Evolutionary conservation across 2,329 filamentous ascomycete species (phyloP).

Genomic region (Penicillium sp.): DNA sequence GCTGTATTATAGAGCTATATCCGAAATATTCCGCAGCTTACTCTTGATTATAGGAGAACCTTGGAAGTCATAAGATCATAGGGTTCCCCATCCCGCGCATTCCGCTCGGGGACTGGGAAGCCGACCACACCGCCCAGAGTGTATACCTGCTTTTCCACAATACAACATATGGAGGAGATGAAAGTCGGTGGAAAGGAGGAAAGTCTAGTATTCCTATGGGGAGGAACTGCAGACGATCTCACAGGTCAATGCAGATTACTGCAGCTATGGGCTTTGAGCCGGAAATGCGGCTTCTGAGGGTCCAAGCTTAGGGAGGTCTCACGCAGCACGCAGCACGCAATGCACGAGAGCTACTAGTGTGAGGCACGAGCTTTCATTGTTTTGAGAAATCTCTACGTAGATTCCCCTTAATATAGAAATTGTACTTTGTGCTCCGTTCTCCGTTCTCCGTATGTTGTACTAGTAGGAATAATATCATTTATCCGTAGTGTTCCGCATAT

Average conservation of each 20-base stretch:
- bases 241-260: not conserved
- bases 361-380: constrained; percentile 3
- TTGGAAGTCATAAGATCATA: not conserved
- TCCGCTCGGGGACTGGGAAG: constrained; percentile 1
- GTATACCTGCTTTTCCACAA: not conserved
- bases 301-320: not conserved
- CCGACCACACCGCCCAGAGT: not conserved
- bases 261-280: not conserved
- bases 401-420: not conserved
- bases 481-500: constrained; percentile 2
- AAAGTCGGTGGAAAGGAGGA: not conserved
- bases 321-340: constrained; percentile 1
- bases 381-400: not conserved
- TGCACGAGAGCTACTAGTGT: constrained; percentile 5
- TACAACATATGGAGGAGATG: not conserved
- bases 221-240: not conserved
- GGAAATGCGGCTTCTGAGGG: not conserved
- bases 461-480: not conserved
- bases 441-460: too few species aligned
- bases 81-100: not conserved
- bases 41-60: not conserved
- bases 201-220: not conserved
- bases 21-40: not conserved
- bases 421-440: too few species aligned
- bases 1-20: not conserved